A percentile compares a stretch with the other conserved stretches of the same genome.
Evolutionary conservation across 768 basidiomycete genomes (phyloP).

Genomic region (Cyathus striatus): DNA sequence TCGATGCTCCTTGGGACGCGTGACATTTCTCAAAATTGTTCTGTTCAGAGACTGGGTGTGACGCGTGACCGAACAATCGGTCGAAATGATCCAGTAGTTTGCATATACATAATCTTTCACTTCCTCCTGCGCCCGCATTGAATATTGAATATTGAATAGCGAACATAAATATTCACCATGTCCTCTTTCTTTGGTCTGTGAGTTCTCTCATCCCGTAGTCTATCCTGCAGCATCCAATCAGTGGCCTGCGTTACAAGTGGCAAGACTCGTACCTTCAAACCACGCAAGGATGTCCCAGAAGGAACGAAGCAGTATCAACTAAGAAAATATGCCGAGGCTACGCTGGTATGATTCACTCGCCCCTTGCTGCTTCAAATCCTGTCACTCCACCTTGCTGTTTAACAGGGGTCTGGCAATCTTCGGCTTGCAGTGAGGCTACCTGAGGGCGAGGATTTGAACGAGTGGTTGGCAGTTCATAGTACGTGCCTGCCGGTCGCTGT

Average conservation of each 20-base stretch:
- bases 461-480: conserved; percentile 99
- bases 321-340: conserved; percentile 97
- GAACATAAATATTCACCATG: too few relatives aligned
- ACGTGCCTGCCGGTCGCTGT: conserved; percentile 13
- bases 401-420: conserved; percentile 97
- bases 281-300: conserved; percentile 90
- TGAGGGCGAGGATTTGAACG: conserved; percentile 94
- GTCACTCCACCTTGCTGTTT: too few relatives aligned
- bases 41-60: too few relatives aligned
- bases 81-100: too few relatives aligned
- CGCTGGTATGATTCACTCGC: conserved; percentile 51
- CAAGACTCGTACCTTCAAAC: conserved; percentile 94
- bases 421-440: conserved; percentile 89
- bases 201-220: conserved; percentile 28
- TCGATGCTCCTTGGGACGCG: too few relatives aligned
- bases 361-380: not conserved
- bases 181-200: conserved; percentile 88
- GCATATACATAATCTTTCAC: too few relatives aligned
- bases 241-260: too few relatives aligned
- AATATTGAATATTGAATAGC: too few relatives aligned
- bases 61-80: too few relatives aligned
- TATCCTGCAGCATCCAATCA: too few relatives aligned
- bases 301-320: conserved; percentile 98
- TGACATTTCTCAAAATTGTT: too few relatives aligned
- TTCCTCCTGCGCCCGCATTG: too few relatives aligned